Base-by-base conservation (phyloP, 805 yeast species). In the Myxozyma sirexii region DNA sequence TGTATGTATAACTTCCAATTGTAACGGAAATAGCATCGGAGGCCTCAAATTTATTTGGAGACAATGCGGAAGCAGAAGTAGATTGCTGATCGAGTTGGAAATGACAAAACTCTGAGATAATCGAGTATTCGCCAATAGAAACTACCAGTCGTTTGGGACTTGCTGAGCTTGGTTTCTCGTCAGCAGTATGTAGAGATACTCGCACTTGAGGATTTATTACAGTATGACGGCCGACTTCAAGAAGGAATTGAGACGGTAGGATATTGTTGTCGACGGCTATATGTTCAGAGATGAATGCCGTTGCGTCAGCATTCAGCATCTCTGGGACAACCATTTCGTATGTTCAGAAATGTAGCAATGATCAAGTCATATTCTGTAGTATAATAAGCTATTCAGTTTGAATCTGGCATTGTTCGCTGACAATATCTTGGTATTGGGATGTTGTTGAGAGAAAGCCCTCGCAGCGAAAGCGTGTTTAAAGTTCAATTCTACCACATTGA, bases 281-380 rank as follows among this genome's bases (percentile, higher is more conserved):
- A 13, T 49, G 55, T 37, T 59, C 62, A 7, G 62, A 59, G 5
- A 59, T 49, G 29, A 59, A 59, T n/a, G 62, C 51, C 6, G 56
- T 8, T 31, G 13, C 44, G 17, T 42, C 52, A n/a, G 52, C 62
- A n/a, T 45, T 24, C 3, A 59, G 42, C 59, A 59, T 59, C 17
- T 54, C 58, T 21, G 57, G 57, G 1, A 46, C 45, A 35, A 54
- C 15, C 52, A 54, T 45, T 19, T 13, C 23, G 15, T 47, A n/a
- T n/a, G n/a, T n/a, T n/a, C n/a, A n/a, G n/a, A n/a, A n/a, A n/a
- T n/a, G n/a, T n/a, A n/a, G n/a, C n/a, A n/a, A n/a, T n/a, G n/a
- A n/a, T n/a, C n/a, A n/a, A n/a, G n/a, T 41, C 7, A 45, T 1
- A 2, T 24, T 29, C 7, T 39, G 17, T 13, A 17, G 10, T 41